Conservation (phyloP, 2,329 filamentous ascomycete species). For the Botrytis sinoallii region DNA sequence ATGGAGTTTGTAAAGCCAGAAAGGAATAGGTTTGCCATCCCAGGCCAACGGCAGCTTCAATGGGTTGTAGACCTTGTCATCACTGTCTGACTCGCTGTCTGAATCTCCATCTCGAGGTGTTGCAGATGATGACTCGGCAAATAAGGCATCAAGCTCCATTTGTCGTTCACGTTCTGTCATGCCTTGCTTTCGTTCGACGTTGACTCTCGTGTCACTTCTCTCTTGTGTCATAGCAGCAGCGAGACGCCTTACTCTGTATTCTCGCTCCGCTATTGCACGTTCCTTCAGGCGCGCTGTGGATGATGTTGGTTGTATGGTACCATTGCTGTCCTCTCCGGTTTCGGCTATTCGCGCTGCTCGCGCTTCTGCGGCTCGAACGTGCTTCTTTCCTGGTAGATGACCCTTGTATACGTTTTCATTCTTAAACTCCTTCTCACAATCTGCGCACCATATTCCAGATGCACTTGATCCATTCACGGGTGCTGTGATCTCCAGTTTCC, state of each 20-base stretch:
- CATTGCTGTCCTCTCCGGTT: constrained; percentile 30
- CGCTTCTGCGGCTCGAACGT: constrained; percentile 76
- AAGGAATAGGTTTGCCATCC: constrained; percentile 98
- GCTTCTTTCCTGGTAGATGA: constrained; percentile 88
- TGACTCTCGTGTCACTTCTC: constrained; percentile 83
- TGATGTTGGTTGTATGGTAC: constrained; percentile 33
- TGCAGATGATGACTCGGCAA: constrained; percentile 53
- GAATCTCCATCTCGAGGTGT: constrained; percentile 46
- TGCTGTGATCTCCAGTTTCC: constrained; percentile 55
- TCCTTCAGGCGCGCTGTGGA: constrained; percentile 67
- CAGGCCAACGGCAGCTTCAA: constrained; percentile 93
- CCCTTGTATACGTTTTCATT: constrained; percentile 93
- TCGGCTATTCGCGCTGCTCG: constrained; percentile 51
- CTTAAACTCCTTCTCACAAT: constrained; percentile 92
- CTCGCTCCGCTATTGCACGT: constrained; percentile 82
- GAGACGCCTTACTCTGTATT: constrained; percentile 77
- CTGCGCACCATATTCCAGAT: constrained; percentile 81
- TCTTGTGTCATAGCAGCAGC: constrained; percentile 81
- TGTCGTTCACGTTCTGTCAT: constrained; percentile 97
- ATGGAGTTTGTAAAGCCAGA: constrained; percentile 97
- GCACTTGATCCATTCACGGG: constrained; percentile 36
- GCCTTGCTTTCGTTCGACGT: constrained; percentile 92
- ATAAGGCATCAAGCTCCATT: constrained; percentile 86
- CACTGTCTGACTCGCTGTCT: constrained; percentile 70
- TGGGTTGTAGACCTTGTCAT: constrained; percentile 92